Conservation (phyloP, 345 rosid genomes). For the Corchorus capsularis region DNA sequence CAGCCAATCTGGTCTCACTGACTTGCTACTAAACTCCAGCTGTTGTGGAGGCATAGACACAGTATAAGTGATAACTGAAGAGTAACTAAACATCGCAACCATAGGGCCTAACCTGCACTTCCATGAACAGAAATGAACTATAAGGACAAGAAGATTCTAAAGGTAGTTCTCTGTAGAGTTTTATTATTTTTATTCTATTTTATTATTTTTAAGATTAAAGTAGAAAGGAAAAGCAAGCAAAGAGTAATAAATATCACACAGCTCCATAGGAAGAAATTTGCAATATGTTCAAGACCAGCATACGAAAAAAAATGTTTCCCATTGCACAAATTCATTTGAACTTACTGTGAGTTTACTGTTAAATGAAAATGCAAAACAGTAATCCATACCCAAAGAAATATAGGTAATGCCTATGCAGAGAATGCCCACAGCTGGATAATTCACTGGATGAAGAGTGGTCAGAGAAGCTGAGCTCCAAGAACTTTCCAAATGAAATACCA, state of each 20-base stretch:
- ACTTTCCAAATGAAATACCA: conserved; percentile 87
- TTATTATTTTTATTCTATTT: neutral
- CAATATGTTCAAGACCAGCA: neutral
- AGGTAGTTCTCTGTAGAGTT: neutral
- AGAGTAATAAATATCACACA: neutral
- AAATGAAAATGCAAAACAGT: conserved; percentile 8
- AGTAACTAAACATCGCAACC: conserved; percentile 88
- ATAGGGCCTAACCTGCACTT: conserved; percentile 74
- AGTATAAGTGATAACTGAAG: conserved; percentile 65
- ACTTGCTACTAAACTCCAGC: conserved; percentile 57
- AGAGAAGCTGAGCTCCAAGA: conserved; percentile 89
- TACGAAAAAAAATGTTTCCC: neutral
- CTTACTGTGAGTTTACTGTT: neutral
- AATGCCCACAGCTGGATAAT: conserved; percentile 84
- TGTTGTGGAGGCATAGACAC: conserved; percentile 74
- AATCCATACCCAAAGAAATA: conserved; percentile 89
- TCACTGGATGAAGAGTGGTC: conserved; percentile 43
- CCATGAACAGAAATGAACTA: conserved; percentile 11
- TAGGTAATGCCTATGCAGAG: conserved; percentile 67
- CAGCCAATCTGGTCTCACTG: conserved; percentile 54
- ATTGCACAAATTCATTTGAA: neutral
- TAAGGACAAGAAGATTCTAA: conserved; percentile 11
- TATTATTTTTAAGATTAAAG: neutral
- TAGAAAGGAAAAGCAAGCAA: neutral
- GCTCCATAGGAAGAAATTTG: neutral